Percentiles rank a stretch among this genome's conserved stretches.
These are phyloP conservation scores for Neofusicoccum kwambonambiense DNA, from an alignment of 2,329 filamentous ascomycete genomes.

Conservation along the genomic window DNA sequence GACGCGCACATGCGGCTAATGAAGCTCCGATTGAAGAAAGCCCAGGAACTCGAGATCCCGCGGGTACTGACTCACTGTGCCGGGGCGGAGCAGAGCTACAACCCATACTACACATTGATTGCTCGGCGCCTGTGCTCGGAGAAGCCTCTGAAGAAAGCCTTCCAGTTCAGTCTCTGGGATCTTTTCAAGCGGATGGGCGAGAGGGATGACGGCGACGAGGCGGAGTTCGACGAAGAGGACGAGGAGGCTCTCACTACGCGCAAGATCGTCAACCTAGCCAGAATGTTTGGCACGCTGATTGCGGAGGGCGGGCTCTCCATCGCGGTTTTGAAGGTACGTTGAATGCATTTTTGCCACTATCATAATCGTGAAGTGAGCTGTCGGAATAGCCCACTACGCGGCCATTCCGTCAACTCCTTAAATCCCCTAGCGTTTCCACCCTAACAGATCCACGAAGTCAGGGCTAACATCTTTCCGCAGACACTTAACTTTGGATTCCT, in stretches of 20 bases:
- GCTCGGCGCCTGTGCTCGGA: constrained; percentile 75
- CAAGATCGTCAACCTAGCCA: constrained; percentile 66
- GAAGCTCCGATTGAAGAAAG: constrained; percentile 81
- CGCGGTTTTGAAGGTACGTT: constrained; percentile 52
- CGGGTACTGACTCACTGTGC: constrained; percentile 85
- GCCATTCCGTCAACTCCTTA: background rate
- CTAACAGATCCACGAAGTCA: constrained; percentile 13
- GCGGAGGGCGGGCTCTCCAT: constrained; percentile 59
- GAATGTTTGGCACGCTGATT: constrained; percentile 64
- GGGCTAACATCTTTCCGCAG: constrained; percentile 32
- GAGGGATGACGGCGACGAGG: constrained; percentile 60
- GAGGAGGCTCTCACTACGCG: constrained; percentile 51
- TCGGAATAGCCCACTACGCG: background rate
- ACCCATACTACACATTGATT: constrained; percentile 89
- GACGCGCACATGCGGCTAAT: constrained; percentile 78
- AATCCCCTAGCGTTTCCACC: background rate
- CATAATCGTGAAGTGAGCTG: background rate
- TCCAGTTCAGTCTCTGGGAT: constrained; percentile 84
- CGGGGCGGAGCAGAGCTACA: constrained; percentile 79
- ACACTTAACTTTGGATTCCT: constrained; percentile 77
- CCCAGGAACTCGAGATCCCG: constrained; percentile 83
- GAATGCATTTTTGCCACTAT: background rate
- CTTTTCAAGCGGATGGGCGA: constrained; percentile 86
- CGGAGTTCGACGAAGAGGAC: constrained; percentile 55
- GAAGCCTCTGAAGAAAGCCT: constrained; percentile 74